These are phyloP conservation scores for Cadophora sp. DNA, from an alignment of 2,329 filamentous ascomycete species.

Conservation along the genomic window DNA sequence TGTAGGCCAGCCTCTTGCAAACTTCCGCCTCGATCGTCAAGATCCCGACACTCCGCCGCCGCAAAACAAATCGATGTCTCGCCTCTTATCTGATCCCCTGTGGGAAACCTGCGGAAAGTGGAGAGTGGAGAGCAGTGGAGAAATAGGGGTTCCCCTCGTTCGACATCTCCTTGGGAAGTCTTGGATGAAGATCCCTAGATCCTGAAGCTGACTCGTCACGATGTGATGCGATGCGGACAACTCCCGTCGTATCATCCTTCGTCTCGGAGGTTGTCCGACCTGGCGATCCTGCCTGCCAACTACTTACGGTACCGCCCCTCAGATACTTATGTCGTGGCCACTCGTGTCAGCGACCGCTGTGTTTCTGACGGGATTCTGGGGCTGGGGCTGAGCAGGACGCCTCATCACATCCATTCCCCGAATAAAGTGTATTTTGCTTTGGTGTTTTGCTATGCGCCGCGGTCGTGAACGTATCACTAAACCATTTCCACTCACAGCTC, in stretches of 20 bases:
- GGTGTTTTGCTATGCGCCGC: background rate
- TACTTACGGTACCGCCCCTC: too few species aligned
- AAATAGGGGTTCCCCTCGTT: conserved; percentile 17
- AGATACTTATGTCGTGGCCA: conserved; percentile 19
- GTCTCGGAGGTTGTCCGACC: conserved; percentile 12
- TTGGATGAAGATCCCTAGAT: background rate
- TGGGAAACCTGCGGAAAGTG: background rate
- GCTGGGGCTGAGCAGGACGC: conserved; percentile 21
- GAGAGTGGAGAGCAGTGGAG: conserved; percentile 9
- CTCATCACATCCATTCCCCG: conserved; percentile 1
- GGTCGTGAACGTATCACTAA: conserved; percentile 20
- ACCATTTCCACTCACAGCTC: background rate
- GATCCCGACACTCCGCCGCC: background rate
- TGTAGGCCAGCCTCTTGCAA: background rate
- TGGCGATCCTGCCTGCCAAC: conserved; percentile 10
- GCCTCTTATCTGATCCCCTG: conserved; percentile 9
- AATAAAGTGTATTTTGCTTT: background rate
- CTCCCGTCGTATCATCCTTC: background rate
- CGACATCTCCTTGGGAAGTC: background rate
- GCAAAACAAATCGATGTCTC: background rate
- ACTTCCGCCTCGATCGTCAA: background rate
- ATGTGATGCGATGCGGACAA: background rate
- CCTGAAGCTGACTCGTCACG: conserved; percentile 1
- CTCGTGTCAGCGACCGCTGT: background rate
- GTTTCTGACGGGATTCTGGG: conserved; percentile 8